Evolutionary conservation across 129 eudicot genomes (phyloP).

Genomic region (Silybum marianum): DNA sequence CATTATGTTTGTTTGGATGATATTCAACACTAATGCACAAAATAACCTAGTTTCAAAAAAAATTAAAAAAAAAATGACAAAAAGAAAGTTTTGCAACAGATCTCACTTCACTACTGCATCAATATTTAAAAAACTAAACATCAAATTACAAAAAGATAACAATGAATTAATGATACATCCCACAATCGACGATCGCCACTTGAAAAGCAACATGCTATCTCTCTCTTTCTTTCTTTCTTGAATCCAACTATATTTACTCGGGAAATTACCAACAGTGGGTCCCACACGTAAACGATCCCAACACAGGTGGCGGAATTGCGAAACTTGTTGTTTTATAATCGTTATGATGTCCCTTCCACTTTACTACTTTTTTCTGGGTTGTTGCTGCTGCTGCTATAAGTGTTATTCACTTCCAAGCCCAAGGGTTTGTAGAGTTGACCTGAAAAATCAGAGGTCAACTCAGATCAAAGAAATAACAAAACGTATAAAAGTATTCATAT

Average conservation of each 20-base stretch:
- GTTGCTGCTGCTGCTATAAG: constrained; percentile 29
- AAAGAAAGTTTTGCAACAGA: not conserved
- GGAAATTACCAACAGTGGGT: not conserved
- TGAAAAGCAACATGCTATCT: not conserved
- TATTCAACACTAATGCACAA: not conserved
- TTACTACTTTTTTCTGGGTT: constrained; percentile 45
- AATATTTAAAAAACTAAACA: constrained; percentile 3
- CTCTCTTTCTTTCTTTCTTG: not conserved
- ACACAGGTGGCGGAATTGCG: not conserved
- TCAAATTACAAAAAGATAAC: constrained; percentile 14
- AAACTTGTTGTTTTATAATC: not conserved
- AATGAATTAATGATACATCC: constrained; percentile 28
- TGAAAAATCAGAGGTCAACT: constrained; percentile 24
- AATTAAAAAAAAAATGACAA: not conserved
- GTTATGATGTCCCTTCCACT: constrained; percentile 49
- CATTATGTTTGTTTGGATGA: not conserved
- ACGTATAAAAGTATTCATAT: no score
- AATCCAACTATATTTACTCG: constrained; percentile 19
- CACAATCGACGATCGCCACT: constrained; percentile 12
- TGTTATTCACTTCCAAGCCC: constrained; percentile 61
- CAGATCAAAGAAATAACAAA: not conserved
- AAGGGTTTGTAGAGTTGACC: constrained; percentile 61
- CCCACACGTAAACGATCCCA: constrained; percentile 3
- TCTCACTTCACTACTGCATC: constrained; percentile 6
- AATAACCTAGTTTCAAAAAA: not conserved